Conservation (phyloP, 176 grass and related monocot genomes). For the Neostapfia colusana region DNA sequence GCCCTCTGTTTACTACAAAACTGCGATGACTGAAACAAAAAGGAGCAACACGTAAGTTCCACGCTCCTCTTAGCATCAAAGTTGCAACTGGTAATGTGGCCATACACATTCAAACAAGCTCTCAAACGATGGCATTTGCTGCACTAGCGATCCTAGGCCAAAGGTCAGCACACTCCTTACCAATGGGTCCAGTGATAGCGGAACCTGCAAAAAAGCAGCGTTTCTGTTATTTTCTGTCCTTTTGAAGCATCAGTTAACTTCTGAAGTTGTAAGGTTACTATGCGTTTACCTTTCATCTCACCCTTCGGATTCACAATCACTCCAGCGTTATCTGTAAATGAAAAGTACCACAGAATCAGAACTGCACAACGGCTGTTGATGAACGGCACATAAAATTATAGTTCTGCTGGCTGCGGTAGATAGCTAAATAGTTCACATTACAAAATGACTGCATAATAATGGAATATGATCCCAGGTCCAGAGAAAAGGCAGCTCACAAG, state of each 20-base stretch:
- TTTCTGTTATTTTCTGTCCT: not conserved
- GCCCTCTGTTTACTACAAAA: conserved; percentile 36
- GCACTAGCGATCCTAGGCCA: conserved; percentile 69
- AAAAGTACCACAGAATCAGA: not conserved
- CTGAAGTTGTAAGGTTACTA: not conserved
- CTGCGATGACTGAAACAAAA: conserved; percentile 1
- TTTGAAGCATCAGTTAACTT: not conserved
- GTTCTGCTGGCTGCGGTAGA: no score
- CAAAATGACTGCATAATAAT: no score
- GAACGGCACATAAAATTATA: no score
- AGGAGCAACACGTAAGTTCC: not conserved
- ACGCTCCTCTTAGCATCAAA: not conserved
- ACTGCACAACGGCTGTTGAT: no score
- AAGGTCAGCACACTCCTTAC: conserved; percentile 65
- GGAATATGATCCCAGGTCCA: not conserved
- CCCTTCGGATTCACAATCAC: conserved; percentile 71
- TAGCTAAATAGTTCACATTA: no score
- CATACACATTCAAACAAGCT: conserved; percentile 34
- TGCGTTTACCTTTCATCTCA: conserved; percentile 54
- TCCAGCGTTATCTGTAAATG: conserved; percentile 56
- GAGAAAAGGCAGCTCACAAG: not conserved
- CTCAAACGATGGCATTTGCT: conserved; percentile 64
- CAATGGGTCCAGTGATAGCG: conserved; percentile 59
- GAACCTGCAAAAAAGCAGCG: conserved; percentile 33
- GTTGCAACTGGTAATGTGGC: not conserved